Conservation (phyloP, 2,329 filamentous ascomycete genomes). For the Colletotrichum theobromicola region DNA sequence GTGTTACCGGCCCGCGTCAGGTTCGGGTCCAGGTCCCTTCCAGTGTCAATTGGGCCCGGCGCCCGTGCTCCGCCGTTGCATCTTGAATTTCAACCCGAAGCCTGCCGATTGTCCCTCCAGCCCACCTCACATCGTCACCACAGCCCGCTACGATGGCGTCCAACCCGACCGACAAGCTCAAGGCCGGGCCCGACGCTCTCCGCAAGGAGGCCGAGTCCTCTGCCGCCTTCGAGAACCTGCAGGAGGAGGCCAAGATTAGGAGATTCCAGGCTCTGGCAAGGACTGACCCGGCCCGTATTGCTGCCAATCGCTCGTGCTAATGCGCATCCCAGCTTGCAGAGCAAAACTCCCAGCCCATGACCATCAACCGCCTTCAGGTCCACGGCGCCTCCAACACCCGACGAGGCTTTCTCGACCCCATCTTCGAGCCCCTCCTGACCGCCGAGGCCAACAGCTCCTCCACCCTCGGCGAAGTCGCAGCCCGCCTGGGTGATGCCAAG, state of each 20-base stretch:
- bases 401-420: conserved; percentile 78
- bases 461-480: conserved; percentile 80
- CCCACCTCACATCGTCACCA: conserved; percentile 26
- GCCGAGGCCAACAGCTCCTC: conserved; percentile 70
- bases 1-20: not conserved
- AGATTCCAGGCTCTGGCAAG: conserved; percentile 42
- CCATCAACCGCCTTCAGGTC: conserved; percentile 84
- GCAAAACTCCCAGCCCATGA: conserved; percentile 65
- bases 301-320: not conserved
- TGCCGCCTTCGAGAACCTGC: conserved; percentile 37
- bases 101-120: conserved; percentile 13
- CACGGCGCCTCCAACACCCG: conserved; percentile 86
- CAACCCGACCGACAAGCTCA: conserved; percentile 45
- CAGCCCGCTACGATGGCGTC: conserved; percentile 33
- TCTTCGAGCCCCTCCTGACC: conserved; percentile 80
- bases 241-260: conserved; percentile 44
- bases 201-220: conserved; percentile 43
- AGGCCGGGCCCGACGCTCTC: conserved; percentile 40
- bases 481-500: conserved; percentile 72
- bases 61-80: conserved; percentile 6
- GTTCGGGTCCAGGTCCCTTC: not conserved
- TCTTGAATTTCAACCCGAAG: conserved; percentile 18
- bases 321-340: conserved; percentile 8
- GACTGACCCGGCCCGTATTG: not conserved
- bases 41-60: not conserved